Evolutionary conservation across 371 early-diverging fungal species (phyloP).

Genomic region (Mortierella sp.): DNA sequence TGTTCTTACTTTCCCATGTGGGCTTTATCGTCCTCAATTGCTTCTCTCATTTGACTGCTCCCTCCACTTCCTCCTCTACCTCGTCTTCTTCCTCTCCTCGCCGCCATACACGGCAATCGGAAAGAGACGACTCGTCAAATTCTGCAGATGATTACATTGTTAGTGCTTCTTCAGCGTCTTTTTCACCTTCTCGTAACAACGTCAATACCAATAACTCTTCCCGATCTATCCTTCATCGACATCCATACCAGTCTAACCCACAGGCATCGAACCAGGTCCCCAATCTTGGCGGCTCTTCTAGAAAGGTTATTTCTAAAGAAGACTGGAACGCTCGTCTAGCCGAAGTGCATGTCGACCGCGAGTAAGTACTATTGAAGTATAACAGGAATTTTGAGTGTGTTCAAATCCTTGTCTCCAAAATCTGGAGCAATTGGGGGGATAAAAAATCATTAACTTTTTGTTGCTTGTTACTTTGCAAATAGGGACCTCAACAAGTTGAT

Average conservation of each 20-base stretch:
- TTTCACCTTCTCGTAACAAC: conserved; percentile 7
- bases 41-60: conserved; percentile 36
- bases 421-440: too few relatives aligned
- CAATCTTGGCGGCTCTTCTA: conserved; percentile 41
- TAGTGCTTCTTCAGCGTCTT: conserved; percentile 18
- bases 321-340: conserved; percentile 74
- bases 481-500: conserved; percentile 94
- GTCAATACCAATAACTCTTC: conserved; percentile 18
- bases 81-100: conserved; percentile 22
- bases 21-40: conserved; percentile 46
- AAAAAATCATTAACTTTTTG: neutral
- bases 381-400: too few relatives aligned
- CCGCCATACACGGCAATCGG: neutral
- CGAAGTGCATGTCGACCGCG: conserved; percentile 73
- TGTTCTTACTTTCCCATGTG: conserved; percentile 37
- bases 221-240: conserved; percentile 17
- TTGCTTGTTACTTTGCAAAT: neutral
- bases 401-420: neutral
- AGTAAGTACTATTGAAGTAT: conserved; percentile 60
- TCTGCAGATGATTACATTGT: conserved; percentile 10
- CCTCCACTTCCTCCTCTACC: conserved; percentile 12
- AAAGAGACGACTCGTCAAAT: conserved; percentile 7
- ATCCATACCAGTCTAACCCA: conserved; percentile 34
- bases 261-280: conserved; percentile 40
- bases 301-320: conserved; percentile 65